phyloP scores from a whole-genome alignment of 1,284 basidiomycete species.

The Athelia psychrophila region DNA sequence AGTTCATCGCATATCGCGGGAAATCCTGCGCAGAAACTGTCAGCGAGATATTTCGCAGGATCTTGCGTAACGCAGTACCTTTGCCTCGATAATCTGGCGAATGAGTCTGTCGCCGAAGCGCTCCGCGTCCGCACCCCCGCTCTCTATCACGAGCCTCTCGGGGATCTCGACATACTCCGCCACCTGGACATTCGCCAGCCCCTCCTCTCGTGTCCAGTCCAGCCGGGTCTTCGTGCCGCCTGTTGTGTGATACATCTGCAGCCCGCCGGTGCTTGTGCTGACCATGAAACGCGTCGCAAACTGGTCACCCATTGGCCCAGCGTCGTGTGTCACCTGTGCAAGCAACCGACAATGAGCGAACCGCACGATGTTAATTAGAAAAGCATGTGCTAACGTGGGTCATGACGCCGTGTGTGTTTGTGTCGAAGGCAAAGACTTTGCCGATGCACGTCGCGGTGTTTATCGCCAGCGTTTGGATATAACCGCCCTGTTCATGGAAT shows the following conservation, averaged over 20 bases:
- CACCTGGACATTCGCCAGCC: slow-evolving; percentile 62
- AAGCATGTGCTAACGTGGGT: slow-evolving; percentile 49
- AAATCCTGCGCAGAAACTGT: slow-evolving; percentile 52
- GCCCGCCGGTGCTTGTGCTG: slow-evolving; percentile 74
- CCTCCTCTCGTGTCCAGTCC: slow-evolving; percentile 85
- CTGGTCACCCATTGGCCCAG: slow-evolving; percentile 10
- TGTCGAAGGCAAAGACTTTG: slow-evolving; percentile 51
- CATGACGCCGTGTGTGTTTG: slow-evolving; percentile 69
- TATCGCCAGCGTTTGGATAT: slow-evolving; percentile 58
- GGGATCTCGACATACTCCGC: slow-evolving; percentile 81
- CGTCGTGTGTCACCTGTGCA: slow-evolving; percentile 55
- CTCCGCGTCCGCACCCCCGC: slow-evolving; percentile 45
- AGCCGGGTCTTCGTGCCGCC: slow-evolving; percentile 41
- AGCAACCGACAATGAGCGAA: slow-evolving; percentile 1
- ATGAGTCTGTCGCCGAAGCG: slow-evolving; percentile 51
- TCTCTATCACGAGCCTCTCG: slow-evolving; percentile 45
- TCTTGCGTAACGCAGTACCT: too few relatives aligned
- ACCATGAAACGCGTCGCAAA: slow-evolving; percentile 47
- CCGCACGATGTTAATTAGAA: too few relatives aligned
- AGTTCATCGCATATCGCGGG: slow-evolving; percentile 67
- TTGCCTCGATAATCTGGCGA: slow-evolving; percentile 63
- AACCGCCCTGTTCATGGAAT: slow-evolving; percentile 34
- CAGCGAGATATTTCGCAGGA: neutral
- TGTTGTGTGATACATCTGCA: slow-evolving; percentile 66
- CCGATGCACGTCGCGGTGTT: too few relatives aligned